Evolutionary conservation across 768 basidiomycete species (phyloP), one percentile per base, ranked within the genome.

Genomic region (Lactarius sp.): DNA sequence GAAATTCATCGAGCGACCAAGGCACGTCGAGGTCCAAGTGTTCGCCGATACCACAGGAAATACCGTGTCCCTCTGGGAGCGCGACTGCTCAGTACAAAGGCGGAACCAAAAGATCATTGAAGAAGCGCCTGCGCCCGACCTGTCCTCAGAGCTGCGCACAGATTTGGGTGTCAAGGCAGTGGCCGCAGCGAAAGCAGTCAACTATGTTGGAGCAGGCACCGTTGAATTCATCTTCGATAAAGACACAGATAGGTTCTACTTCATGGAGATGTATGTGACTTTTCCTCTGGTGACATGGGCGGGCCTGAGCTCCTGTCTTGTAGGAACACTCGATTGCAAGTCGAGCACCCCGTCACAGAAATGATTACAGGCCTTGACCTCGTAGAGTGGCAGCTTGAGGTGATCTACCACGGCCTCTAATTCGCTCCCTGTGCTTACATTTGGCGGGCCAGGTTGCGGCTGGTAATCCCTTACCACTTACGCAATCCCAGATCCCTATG

Each of bases 211-310:
- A 37, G 93, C 93, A 10, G 92, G 92, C 4, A 94, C 92, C 0
- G 91, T 95, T n/a, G 94, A 98, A 72, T 97, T 98, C 70, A 96
- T 98, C 67, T 93, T 96, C 67, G 94, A 98, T 73, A 94, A 92
- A 66, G 88, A 94, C 72, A 90, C 89, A 8, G 75, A 83, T 60
- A 80, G 84, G 63, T 96, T 96, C 73, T 97, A 87, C 71, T 97
- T 97, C 72, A 95, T 95, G 94, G 94, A 97, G 75, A 96, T 96
- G 92, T 87, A 68, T 57, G 87, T 71, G 31, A 14, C 22, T 27
- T 13, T 16, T 3, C 7, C 4, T 9, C 16, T 33, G n/a, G 9
- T 3, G 6, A 20, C 34, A 31, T 58, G 12, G n/a, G 44, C 5
- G 37, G 51, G 16, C 33, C 27, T 52, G 12, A 49, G 27, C 2